Conservation (phyloP, 2,329 filamentous ascomycete genomes). For the Neonectria hederae region DNA sequence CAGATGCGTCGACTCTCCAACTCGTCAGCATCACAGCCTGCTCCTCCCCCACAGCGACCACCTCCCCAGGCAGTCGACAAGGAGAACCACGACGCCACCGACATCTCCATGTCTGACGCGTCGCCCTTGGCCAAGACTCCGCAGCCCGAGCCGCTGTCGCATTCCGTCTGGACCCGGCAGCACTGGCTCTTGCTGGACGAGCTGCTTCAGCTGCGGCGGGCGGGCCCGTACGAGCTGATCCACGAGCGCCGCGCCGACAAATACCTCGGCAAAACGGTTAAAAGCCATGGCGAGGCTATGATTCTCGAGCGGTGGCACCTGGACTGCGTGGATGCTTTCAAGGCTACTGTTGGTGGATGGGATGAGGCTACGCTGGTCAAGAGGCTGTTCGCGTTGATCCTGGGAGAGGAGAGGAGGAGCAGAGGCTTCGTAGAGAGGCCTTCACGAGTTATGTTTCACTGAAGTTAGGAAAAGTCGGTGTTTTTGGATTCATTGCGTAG, state of each 20-base stretch:
- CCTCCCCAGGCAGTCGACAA: conserved; percentile 40
- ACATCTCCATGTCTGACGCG: conserved; percentile 43
- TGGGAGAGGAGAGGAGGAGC: conserved; percentile 56
- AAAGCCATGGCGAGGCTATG: conserved; percentile 57
- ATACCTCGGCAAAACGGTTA: conserved; percentile 60
- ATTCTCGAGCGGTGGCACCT: conserved; percentile 65
- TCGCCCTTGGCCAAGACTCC: conserved; percentile 36
- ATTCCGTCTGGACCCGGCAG: conserved; percentile 57
- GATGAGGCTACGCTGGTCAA: conserved; percentile 59
- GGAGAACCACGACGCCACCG: conserved; percentile 45
- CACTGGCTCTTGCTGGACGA: conserved; percentile 66
- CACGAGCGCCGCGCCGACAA: conserved; percentile 44
- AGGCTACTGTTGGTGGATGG: conserved; percentile 59
- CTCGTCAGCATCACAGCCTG: conserved; percentile 31
- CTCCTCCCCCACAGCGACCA: conserved; percentile 23
- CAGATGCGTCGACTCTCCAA: conserved; percentile 44
- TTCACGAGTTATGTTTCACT: conserved; percentile 46
- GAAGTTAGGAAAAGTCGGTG: conserved; percentile 28
- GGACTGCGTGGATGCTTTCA: conserved; percentile 66
- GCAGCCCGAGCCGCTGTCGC: conserved; percentile 47
- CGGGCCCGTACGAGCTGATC: conserved; percentile 47
- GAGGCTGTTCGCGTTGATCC: conserved; percentile 61
- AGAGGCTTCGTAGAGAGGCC: conserved; percentile 24
- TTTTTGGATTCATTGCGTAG: conserved; percentile 31
- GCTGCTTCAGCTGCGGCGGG: conserved; percentile 59